Percentiles rank a stretch among this genome's conserved stretches.
Evolutionary conservation across 306 rosid species (phyloP).

Genomic region (Quercus ilex): DNA sequence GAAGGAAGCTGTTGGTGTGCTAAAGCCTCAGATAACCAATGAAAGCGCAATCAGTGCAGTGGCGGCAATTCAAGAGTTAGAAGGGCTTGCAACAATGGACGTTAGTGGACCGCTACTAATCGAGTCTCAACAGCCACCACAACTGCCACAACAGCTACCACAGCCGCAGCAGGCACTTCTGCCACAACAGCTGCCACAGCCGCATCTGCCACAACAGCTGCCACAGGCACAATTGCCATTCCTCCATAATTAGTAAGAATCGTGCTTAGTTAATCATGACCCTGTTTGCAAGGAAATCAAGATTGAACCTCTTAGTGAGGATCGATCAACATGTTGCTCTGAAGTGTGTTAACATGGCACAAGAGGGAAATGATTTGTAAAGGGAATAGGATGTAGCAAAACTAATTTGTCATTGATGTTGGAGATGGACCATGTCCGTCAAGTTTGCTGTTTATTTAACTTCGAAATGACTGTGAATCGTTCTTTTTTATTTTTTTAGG

Average conservation of each 20-base stretch:
- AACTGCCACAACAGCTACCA: conserved; percentile 9
- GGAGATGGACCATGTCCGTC: conserved; percentile 40
- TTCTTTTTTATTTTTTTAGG: conserved; percentile 14
- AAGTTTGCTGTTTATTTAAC: conserved; percentile 46
- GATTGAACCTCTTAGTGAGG: no score
- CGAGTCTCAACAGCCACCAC: conserved; percentile 32
- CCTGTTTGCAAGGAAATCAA: conserved; percentile 21
- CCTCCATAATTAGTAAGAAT: conserved; percentile 23
- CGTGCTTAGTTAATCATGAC: neutral
- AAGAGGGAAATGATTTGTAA: conserved; percentile 55
- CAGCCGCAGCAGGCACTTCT: conserved; percentile 8
- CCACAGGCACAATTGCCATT: conserved; percentile 6
- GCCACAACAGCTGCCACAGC: conserved; percentile 12
- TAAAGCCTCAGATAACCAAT: conserved; percentile 59
- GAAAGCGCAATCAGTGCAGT: conserved; percentile 51
- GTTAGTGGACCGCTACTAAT: conserved; percentile 47
- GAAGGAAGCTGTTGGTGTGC: conserved; percentile 54
- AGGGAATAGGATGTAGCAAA: conserved; percentile 66
- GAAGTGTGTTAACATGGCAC: conserved; percentile 40
- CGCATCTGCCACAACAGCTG: conserved; percentile 4
- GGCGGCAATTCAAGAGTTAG: conserved; percentile 71
- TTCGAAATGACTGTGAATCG: conserved; percentile 14
- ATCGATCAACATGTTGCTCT: conserved; percentile 31
- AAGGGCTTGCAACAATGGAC: conserved; percentile 61
- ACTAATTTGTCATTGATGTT: conserved; percentile 57